Evolutionary conservation across 169 alveolate species (phyloP).

Genomic region (Plasmodium knowlesi): DNA sequence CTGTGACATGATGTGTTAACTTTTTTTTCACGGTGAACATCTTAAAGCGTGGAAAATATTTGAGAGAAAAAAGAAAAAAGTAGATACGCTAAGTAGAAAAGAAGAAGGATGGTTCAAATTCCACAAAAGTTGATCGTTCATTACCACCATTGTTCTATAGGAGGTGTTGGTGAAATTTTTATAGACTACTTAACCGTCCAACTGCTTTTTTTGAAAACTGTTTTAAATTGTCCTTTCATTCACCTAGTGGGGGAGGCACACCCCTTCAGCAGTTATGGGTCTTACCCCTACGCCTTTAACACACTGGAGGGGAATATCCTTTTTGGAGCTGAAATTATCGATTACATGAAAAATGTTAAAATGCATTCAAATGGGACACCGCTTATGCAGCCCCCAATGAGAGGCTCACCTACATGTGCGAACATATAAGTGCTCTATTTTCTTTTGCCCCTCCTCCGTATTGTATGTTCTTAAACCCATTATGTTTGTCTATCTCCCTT

Average conservation of each 20-base stretch:
- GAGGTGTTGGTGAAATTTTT: constrained; percentile 62
- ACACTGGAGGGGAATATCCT: constrained; percentile 71
- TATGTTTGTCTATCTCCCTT: background rate
- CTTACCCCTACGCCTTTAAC: constrained; percentile 74
- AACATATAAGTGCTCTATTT: background rate
- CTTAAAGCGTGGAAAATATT: background rate
- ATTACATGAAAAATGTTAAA: constrained; percentile 74
- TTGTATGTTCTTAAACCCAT: background rate
- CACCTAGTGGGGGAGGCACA: constrained; percentile 63
- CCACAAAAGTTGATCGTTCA: constrained; percentile 76
- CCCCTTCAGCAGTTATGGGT: constrained; percentile 61
- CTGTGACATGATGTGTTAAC: background rate
- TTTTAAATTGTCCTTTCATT: constrained; percentile 62
- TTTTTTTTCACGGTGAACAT: background rate
- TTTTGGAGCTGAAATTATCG: constrained; percentile 41
- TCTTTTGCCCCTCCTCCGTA: background rate
- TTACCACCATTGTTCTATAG: constrained; percentile 71
- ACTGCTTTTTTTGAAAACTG: constrained; percentile 62
- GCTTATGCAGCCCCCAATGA: background rate
- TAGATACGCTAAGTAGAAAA: background rate
- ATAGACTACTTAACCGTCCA: constrained; percentile 65
- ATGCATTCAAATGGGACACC: background rate
- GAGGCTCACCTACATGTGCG: background rate
- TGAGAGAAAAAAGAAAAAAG: background rate
- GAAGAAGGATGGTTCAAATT: constrained; percentile 15